Base-by-base conservation (phyloP, 2,329 filamentous ascomycete genomes). In the Pseudogymnoascus sp. region DNA sequence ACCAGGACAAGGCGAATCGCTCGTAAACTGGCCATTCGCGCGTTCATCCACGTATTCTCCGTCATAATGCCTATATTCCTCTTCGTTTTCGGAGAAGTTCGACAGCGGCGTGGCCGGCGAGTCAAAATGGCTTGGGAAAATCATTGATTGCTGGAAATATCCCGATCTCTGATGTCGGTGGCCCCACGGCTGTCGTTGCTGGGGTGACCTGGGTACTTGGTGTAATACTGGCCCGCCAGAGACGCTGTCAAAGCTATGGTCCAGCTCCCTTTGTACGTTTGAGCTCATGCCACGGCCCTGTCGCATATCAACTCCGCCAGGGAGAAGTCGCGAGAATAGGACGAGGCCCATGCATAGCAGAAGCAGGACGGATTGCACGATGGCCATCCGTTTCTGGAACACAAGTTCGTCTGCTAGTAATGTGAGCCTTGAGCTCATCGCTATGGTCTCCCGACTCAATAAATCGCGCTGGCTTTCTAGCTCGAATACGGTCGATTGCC, bases 401-500 rank as follows among this genome's bases (percentile, higher is more conserved):
- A 88, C 83, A 23, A 97, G 85, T 75, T 99, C 95, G 71, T 97
- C 93, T n/a, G 93, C 93, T 10, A 99, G 83, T 33, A 97, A 82
- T 64, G 90, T 93, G 42, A 99, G 83, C 23, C 95, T 85, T 7
- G 86, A 79, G 70, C 88, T 90, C 62, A 97, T 82, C 2, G 93
- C 93, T 44, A 92, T 81, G 65, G 96, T 88, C 72, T 97, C 93
- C 63, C 86, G 83, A 71, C 93, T 86, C 15, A 90, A 90, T 68
- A 91, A 88, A 72, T 96, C 89, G 44, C 91, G 87, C 74, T 97
- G 93, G 44, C 87, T 88, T 73, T 97, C 92, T 13, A 97, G 84
- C 31, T 96, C 93, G 63, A 96, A 88, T 21, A 97, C 88, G 10
- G 96, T 97, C 19, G 90, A 93, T 75, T 96, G 93, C 93, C 93